phyloP scores from a whole-genome alignment of 352 stramenopile species.

The Globisporangium sylvaticum region DNA sequence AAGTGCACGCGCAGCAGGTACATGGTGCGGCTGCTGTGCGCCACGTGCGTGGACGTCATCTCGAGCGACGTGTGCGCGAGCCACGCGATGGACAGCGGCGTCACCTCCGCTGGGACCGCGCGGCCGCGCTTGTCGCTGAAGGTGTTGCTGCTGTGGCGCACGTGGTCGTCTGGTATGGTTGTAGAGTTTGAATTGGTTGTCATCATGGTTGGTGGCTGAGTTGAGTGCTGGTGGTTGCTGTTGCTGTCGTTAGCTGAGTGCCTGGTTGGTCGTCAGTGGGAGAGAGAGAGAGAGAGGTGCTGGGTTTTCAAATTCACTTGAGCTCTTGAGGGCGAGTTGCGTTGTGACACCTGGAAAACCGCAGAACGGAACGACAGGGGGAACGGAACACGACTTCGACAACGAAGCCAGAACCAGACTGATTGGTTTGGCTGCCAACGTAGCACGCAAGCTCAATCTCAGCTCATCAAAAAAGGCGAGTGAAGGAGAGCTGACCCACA shows the following conservation, averaged over 20 bases:
- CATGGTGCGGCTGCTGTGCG: neutral
- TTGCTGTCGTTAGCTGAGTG: neutral
- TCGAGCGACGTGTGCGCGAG: neutral
- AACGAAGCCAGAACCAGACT: no score
- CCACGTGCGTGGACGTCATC: neutral
- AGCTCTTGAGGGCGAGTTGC: no score
- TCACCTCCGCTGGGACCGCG: neutral
- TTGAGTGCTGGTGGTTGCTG: neutral
- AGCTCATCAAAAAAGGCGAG: no score
- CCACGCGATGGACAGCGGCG: neutral
- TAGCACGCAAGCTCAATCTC: no score
- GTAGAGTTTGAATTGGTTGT: neutral
- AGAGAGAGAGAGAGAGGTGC: no score
- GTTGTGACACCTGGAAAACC: no score
- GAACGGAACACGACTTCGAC: no score
- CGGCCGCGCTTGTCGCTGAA: neutral
- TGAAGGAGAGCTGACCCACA: no score
- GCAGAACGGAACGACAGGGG: no score
- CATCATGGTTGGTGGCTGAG: neutral
- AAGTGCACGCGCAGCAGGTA: neutral
- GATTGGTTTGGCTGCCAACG: no score
- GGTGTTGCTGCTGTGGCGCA: constrained; percentile 1
- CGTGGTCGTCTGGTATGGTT: neutral
- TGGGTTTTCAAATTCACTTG: no score
- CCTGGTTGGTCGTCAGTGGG: neutral